Base-by-base conservation (phyloP, 345 rosid species). In the Dipteronia sinensis region DNA sequence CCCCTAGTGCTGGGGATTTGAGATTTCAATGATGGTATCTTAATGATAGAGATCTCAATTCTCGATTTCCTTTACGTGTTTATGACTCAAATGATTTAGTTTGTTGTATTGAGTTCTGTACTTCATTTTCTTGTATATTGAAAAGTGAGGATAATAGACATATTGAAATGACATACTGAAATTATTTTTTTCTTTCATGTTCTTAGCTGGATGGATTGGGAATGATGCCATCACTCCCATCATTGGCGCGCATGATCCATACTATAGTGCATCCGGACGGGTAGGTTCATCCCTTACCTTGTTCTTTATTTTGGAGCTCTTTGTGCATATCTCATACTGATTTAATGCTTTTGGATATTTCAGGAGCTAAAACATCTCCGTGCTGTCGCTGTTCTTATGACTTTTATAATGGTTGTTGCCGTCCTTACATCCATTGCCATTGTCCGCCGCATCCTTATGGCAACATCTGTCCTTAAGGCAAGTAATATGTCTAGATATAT, bases 161-260 rank as follows among this genome's bases (percentile, higher is more conserved):
- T 31, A 31, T 11, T 67, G 22, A 65, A 10, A 66, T 38, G 12
- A 4, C 10, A 44, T 80, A 62, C 75, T 85, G 64, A 80, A 61
- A 58, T 76, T 78, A n/a, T 65, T 25, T 55, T 42, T 75, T 13
- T 74, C 55, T 56, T 44, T 42, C 46, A 20, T 69, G 3, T 11
- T 85, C 81, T 79, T 83, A 95, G 99, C 98, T 88, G 97, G 99
- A 82, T 95, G 99, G 99, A 88, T 95, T 29, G 97, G 98, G 72
- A 87, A 92, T 71, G 94, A 91, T 88, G 97, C 94, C 65, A 88
- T 95, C 78, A 85, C 98, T 46, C 97, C 99, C 29, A 87, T 95
- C 79, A 93, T 92, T 44, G 99, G 98, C 70, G 87, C 76, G 73
- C 96, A 89, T 79, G 98, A 95, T 85, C 94, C 97, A 9, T 95